Evolutionary conservation across 2,329 filamentous ascomycete genomes (phyloP).

Genomic region (Sclerotinia glacialis): DNA sequence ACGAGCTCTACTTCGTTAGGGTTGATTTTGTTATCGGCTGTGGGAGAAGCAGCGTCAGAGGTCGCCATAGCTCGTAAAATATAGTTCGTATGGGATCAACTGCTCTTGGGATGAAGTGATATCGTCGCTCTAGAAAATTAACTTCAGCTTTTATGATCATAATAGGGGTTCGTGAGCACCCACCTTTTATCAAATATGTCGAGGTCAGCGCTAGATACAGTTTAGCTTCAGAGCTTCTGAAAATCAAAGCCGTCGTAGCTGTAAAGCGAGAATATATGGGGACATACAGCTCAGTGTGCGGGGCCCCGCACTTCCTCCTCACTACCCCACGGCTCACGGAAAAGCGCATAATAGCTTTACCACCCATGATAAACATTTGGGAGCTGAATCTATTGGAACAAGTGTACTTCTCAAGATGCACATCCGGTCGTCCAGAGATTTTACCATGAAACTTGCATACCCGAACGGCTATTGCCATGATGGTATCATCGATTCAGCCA

Average conservation of each 20-base stretch:
- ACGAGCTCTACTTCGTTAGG: constrained; percentile 19
- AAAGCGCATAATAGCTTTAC: constrained; percentile 1
- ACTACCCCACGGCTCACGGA: constrained; percentile 17
- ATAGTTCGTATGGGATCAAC: not conserved
- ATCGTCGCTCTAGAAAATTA: not conserved
- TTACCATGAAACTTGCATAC: not conserved
- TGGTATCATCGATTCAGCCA: not conserved
- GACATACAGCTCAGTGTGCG: not conserved
- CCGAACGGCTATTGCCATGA: not conserved
- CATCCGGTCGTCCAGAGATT: not conserved
- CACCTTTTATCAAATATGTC: not conserved
- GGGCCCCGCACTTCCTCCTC: constrained; percentile 13
- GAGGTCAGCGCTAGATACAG: not conserved
- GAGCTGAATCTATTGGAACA: not conserved
- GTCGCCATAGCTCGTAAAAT: constrained; percentile 8
- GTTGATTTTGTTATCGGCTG: constrained; percentile 9
- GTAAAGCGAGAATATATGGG: not conserved
- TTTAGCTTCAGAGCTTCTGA: not conserved
- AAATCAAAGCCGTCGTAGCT: not conserved
- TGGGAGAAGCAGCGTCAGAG: not conserved
- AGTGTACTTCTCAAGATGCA: not conserved
- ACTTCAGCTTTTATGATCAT: not conserved
- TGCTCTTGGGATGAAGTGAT: not conserved
- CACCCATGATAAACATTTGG: no score
- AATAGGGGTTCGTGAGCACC: not conserved